These are phyloP conservation scores for Blastobotrys terrestris DNA, from an alignment of 805 yeast species.

Conservation along the genomic window DNA sequence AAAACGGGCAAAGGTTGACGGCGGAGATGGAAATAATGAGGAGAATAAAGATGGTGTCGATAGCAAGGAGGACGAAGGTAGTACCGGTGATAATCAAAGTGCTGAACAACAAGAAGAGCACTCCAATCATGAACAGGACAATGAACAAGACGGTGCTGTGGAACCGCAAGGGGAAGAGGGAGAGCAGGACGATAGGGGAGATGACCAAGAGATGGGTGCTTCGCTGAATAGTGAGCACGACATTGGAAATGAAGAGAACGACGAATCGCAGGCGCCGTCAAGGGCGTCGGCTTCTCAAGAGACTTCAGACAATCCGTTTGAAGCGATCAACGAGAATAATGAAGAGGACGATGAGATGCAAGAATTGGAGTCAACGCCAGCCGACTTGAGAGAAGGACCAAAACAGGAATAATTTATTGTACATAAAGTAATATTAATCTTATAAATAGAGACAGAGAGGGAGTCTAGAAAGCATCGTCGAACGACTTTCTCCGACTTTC, in stretches of 20 bases:
- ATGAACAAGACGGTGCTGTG: no score
- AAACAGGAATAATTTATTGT: not conserved
- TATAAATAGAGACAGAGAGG: not conserved
- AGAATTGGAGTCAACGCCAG: not conserved
- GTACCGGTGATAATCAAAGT: not conserved
- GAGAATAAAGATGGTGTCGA: constrained; percentile 4
- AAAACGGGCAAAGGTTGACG: constrained; percentile 16
- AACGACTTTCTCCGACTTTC: constrained; percentile 24
- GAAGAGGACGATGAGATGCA: constrained; percentile 6
- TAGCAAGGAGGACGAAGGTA: not conserved
- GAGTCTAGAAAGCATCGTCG: not conserved
- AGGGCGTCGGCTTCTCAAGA: not conserved
- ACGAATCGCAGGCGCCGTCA: not conserved
- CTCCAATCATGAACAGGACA: no score
- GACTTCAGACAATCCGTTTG: not conserved
- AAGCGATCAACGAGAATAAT: not conserved
- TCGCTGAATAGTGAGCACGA: no score
- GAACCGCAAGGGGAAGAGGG: no score
- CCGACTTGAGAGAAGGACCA: not conserved
- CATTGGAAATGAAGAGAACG: no score
- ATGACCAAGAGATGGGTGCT: no score
- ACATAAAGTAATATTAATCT: not conserved
- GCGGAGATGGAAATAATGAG: constrained; percentile 2
- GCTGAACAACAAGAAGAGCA: no score
- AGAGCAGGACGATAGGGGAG: no score